Evolutionary conservation across 2,329 filamentous ascomycete genomes (phyloP).

Genomic region (Tolypocladium pustulatum): DNA sequence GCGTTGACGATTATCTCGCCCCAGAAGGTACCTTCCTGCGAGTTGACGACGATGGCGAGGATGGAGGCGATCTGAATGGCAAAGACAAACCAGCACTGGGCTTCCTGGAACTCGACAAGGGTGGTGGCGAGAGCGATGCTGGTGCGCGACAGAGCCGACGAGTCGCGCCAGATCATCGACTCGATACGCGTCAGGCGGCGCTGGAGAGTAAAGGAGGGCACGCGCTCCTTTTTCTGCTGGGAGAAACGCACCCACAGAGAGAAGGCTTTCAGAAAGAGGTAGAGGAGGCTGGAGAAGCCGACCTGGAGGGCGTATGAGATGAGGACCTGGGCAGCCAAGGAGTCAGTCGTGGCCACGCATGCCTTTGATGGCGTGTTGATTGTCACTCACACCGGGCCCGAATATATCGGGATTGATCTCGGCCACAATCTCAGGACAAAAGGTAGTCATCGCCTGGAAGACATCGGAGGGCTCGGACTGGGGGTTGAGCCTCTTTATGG

Average conservation of each 20-base stretch:
- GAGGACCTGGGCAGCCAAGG: slow-evolving; percentile 16
- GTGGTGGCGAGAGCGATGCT: slow-evolving; percentile 28
- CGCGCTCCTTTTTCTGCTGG: slow-evolving; percentile 10
- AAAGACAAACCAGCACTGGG: slow-evolving; percentile 28
- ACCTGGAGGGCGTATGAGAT: slow-evolving; percentile 28
- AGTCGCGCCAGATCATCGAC: slow-evolving; percentile 25
- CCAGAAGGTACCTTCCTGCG: slow-evolving; percentile 28
- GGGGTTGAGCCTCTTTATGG: slow-evolving; percentile 14
- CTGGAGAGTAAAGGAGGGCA: slow-evolving; percentile 8
- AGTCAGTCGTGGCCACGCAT: neutral
- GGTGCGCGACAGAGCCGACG: slow-evolving; percentile 23
- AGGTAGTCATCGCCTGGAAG: slow-evolving; percentile 22
- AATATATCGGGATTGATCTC: slow-evolving; percentile 29
- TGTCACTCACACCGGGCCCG: slow-evolving; percentile 22
- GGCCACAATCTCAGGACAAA: slow-evolving; percentile 23
- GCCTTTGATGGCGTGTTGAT: no score
- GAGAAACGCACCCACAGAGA: slow-evolving; percentile 23
- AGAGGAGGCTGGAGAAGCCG: slow-evolving; percentile 21
- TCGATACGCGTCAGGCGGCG: slow-evolving; percentile 22
- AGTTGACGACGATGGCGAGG: slow-evolving; percentile 28
- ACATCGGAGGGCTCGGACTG: slow-evolving; percentile 17
- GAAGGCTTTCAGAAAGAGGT: slow-evolving; percentile 23
- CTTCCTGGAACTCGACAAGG: slow-evolving; percentile 29
- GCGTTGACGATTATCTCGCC: slow-evolving; percentile 27
- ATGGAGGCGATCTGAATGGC: slow-evolving; percentile 28